Conservation (phyloP, 108 stramenopile genomes). For the Fragilaria crotonensis region DNA sequence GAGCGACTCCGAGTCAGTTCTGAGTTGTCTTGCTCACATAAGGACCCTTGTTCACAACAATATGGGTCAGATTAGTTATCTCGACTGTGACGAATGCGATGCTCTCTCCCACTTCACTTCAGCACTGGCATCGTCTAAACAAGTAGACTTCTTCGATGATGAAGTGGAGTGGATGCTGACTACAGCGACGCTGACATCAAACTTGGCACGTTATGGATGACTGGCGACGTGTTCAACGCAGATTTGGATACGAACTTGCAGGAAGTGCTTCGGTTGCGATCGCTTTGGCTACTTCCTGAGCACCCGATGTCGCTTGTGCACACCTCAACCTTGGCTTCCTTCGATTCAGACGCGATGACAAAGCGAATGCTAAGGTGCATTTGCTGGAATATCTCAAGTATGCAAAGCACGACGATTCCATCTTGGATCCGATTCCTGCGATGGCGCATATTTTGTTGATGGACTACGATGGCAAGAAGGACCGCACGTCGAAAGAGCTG, state of each 20-base stretch:
- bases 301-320: slow-evolving; percentile 34
- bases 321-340: slow-evolving; percentile 36
- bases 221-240: slow-evolving; percentile 9
- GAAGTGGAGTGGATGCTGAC: slow-evolving; percentile 15
- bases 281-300: slow-evolving; percentile 15
- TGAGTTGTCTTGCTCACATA: slow-evolving; percentile 6
- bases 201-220: slow-evolving; percentile 43
- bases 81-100: slow-evolving; percentile 16
- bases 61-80: slow-evolving; percentile 35
- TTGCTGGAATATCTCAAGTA: slow-evolving; percentile 25
- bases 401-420: background rate
- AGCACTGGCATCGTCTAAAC: slow-evolving; percentile 14
- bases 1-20: slow-evolving; percentile 1
- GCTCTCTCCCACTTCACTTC: slow-evolving; percentile 21
- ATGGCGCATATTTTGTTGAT: slow-evolving; percentile 29
- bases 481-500: slow-evolving; percentile 24
- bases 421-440: slow-evolving; percentile 28
- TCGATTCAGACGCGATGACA: slow-evolving; percentile 15
- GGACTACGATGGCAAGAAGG: slow-evolving; percentile 32
- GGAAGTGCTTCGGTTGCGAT: slow-evolving; percentile 29
- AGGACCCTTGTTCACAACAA: slow-evolving; percentile 39
- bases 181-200: slow-evolving; percentile 27
- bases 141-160: background rate
- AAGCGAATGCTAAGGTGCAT: slow-evolving; percentile 20
- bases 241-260: slow-evolving; percentile 13